phyloP scores from a whole-genome alignment of 2,329 filamentous ascomycete genomes.

The Alternaria triticimaculans region DNA sequence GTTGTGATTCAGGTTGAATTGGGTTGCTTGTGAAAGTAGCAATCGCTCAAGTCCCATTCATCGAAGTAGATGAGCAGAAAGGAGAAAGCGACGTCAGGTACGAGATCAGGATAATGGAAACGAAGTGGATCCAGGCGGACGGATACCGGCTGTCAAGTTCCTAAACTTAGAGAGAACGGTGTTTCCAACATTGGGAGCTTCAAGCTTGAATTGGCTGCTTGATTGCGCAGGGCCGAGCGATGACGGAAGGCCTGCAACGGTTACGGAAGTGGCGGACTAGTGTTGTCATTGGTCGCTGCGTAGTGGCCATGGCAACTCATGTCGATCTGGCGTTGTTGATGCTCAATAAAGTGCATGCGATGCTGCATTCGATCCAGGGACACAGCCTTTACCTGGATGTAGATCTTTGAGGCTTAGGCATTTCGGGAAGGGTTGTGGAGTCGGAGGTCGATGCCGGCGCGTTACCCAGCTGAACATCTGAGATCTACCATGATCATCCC shows the following conservation, averaged over 20 bases:
- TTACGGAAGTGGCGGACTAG: constrained; percentile 14
- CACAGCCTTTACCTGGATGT: neutral
- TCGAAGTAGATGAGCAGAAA: neutral
- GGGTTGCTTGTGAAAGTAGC: neutral
- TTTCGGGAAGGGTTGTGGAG: neutral
- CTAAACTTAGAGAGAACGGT: neutral
- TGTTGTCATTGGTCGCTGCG: constrained; percentile 8
- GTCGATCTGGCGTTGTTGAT: neutral
- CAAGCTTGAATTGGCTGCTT: constrained; percentile 8
- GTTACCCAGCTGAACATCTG: neutral
- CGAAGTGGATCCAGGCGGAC: neutral
- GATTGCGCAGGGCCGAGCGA: constrained; percentile 6
- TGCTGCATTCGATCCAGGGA: neutral
- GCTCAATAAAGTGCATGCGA: neutral
- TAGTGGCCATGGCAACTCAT: neutral
- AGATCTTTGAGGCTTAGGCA: neutral
- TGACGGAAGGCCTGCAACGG: constrained; percentile 13
- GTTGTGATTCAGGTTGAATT: neutral
- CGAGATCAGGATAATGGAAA: neutral
- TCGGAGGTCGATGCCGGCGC: neutral
- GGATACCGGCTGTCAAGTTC: constrained; percentile 5
- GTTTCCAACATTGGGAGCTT: constrained; percentile 1
- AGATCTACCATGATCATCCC: neutral
- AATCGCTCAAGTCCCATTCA: neutral
- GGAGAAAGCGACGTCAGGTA: neutral